phyloP scores from a whole-genome alignment of 305 asterid species.

The Nicotiana rustica region DNA sequence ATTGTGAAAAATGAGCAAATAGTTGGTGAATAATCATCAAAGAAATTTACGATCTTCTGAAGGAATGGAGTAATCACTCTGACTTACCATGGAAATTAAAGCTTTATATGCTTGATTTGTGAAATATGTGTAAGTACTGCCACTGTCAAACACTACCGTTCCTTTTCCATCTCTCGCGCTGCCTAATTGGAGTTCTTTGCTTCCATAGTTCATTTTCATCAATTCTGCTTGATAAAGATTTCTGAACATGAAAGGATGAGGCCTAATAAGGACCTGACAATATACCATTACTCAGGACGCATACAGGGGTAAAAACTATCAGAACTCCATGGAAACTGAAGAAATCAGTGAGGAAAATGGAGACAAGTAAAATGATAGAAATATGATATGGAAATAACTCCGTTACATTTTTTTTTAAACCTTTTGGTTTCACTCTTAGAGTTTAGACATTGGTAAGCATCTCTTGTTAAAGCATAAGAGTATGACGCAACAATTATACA shows the following conservation, averaged over 20 bases:
- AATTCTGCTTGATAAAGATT: slow-evolving; percentile 64
- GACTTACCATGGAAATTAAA: slow-evolving; percentile 60
- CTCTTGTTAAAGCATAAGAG: slow-evolving; percentile 6
- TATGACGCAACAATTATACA: background rate
- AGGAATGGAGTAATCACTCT: slow-evolving; percentile 17
- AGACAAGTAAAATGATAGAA: background rate
- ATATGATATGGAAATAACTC: background rate
- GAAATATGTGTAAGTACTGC: slow-evolving; percentile 78
- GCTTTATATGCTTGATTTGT: slow-evolving; percentile 63
- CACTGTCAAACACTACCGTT: slow-evolving; percentile 67
- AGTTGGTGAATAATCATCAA: slow-evolving; percentile 27
- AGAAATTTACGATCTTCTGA: slow-evolving; percentile 21
- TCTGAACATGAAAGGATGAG: slow-evolving; percentile 46
- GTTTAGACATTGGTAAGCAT: slow-evolving; percentile 18
- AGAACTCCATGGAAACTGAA: slow-evolving; percentile 19
- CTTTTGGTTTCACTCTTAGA: background rate
- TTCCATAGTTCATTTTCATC: slow-evolving; percentile 62
- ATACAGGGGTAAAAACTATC: background rate
- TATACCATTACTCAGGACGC: slow-evolving; percentile 21
- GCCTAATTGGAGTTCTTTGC: slow-evolving; percentile 52
- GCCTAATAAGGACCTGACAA: slow-evolving; percentile 33
- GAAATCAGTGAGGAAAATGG: background rate
- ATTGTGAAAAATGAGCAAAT: slow-evolving; percentile 2
- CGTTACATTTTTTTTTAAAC: background rate
- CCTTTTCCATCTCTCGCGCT: slow-evolving; percentile 46